Conservation (phyloP, 192 early-diverging fungal genomes). For the Cetraspora pellucida region DNA sequence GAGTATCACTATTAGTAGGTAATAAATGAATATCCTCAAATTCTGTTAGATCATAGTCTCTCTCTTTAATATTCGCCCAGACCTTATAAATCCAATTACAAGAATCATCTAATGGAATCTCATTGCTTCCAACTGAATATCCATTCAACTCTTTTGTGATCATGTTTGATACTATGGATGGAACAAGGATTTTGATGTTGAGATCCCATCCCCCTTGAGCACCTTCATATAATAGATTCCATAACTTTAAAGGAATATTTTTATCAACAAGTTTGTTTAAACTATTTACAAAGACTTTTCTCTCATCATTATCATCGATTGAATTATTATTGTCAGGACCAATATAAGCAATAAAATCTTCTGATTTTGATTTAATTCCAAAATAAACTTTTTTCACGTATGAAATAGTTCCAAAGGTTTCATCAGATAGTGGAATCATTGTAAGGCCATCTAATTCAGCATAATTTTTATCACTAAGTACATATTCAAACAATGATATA, state of each 20-base stretch:
- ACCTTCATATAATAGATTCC: not conserved
- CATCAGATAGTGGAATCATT: slow-evolving; percentile 10
- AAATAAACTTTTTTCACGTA: not conserved
- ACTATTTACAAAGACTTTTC: not conserved
- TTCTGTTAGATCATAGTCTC: not conserved
- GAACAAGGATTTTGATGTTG: not conserved
- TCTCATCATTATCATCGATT: not conserved
- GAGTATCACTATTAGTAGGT: not conserved
- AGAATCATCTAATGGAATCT: not conserved
- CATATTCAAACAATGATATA: not conserved
- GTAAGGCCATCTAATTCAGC: not conserved
- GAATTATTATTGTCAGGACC: not conserved
- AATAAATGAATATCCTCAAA: slow-evolving; percentile 9
- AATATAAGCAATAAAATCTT: not conserved
- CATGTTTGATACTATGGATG: not conserved
- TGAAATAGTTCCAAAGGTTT: not conserved
- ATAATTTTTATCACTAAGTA: not conserved
- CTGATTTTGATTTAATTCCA: too few species aligned
- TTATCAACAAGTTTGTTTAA: slow-evolving; percentile 15
- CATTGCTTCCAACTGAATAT: not conserved
- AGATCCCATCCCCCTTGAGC: not conserved
- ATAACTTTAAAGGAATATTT: not conserved
- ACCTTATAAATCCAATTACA: slow-evolving; percentile 2
- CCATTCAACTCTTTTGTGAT: not conserved
- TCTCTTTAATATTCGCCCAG: not conserved